Base-by-base conservation (phyloP, 805 yeast species). In the Saturnispora dispora region DNA sequence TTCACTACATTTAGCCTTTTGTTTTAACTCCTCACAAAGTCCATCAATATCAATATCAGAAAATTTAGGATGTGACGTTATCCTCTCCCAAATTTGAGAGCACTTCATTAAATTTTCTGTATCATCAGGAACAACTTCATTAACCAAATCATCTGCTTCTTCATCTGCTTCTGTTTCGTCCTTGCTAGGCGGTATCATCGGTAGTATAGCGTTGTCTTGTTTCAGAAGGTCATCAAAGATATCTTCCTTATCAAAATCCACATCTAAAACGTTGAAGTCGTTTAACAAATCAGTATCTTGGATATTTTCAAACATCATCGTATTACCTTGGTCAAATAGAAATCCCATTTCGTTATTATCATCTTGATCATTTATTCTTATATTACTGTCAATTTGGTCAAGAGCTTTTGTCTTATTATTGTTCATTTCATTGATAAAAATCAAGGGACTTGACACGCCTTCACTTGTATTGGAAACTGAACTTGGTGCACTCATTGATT, bases 21-120 rank as follows among this genome's bases (percentile, higher is more conserved):
- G 69, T 68, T 91, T 86, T 63, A 93, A 75, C 70, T 93, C 99
- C 43, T 71, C 64, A 75, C 99, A 93, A 64, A 93, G 76, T 2
- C 96, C 95, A 63, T 91, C 97, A 57, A 93, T 90, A 66, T 93
- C 99, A 49, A 93, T 74, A 53, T 90, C 96, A 5, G 93, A 81
- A 67, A 90, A 93, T 63, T 85, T 81, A 33, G 99, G 98, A 73
- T 93, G 98, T 22, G 93, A 69, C 2, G 96, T 86, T 37, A 93
- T 85, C 62, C 98, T 78, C 67, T 91, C 98, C 99, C 99, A 93
- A 15, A 91, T 84, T 58, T 89, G 96, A 0, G 95, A 79, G 67
- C 99, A 93, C 62, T 80, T 81, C 68, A 85, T 69, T 58, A 80
- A 64, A 13, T 77, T 73, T 17, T 67, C 69, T 52, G 81, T 84